phyloP scores from a whole-genome alignment of 1,139 yeast species.

The Suhomyces bokatorum region DNA sequence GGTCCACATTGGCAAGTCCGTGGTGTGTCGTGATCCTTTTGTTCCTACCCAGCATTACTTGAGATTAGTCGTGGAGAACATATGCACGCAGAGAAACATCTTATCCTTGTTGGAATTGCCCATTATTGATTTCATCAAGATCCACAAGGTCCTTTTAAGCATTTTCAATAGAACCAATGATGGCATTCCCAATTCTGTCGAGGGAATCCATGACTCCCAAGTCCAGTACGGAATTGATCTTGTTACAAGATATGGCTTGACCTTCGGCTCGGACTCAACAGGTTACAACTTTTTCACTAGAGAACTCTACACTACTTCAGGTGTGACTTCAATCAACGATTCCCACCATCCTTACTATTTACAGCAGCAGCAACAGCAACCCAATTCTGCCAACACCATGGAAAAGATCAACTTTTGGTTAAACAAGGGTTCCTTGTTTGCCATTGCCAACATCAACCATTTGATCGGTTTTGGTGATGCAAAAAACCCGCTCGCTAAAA shows the following conservation, averaged over 20 bases:
- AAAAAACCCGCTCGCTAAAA: constrained; percentile 69
- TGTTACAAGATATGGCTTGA: constrained; percentile 67
- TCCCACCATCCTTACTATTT: constrained; percentile 37
- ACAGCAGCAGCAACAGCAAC: constrained; percentile 25
- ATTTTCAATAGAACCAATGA: constrained; percentile 33
- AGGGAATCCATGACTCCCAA: constrained; percentile 43
- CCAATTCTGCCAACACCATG: constrained; percentile 35
- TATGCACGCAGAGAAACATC: constrained; percentile 69
- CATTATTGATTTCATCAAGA: constrained; percentile 64
- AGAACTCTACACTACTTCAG: constrained; percentile 45
- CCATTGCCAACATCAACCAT: constrained; percentile 72
- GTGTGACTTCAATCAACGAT: constrained; percentile 29
- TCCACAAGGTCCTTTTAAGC: constrained; percentile 58
- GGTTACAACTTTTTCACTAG: constrained; percentile 65
- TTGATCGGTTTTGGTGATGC: constrained; percentile 76
- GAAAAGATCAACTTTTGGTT: constrained; percentile 73
- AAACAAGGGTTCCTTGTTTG: constrained; percentile 72
- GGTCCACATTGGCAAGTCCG: constrained; percentile 75
- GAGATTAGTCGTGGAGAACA: constrained; percentile 74
- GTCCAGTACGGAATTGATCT: constrained; percentile 58
- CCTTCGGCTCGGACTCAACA: constrained; percentile 67
- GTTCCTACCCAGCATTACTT: constrained; percentile 79
- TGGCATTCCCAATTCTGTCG: constrained; percentile 20
- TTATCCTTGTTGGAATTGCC: constrained; percentile 58
- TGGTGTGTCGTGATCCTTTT: constrained; percentile 76